These are phyloP conservation scores for Chalaropsis ovoidea DNA, from an alignment of 2,329 filamentous ascomycete species.

Conservation along the genomic window DNA sequence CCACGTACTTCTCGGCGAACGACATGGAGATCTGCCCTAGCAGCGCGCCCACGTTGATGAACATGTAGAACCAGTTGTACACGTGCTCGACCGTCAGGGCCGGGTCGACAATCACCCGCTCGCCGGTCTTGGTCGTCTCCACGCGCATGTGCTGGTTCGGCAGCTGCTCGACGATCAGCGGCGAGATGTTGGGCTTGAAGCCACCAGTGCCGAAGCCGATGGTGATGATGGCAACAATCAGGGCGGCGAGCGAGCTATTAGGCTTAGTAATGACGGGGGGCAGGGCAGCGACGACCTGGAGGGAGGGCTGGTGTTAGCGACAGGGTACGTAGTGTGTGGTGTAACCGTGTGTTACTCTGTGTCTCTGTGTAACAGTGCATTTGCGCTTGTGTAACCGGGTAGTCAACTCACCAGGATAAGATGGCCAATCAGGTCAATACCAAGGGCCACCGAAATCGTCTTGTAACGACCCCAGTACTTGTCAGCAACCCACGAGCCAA, in stretches of 20 bases:
- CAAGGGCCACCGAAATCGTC: slow-evolving; percentile 55
- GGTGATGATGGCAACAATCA: slow-evolving; percentile 49
- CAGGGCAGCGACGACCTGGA: slow-evolving; percentile 48
- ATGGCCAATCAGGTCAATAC: slow-evolving; percentile 54
- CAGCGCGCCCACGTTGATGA: slow-evolving; percentile 61
- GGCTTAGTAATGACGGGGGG: slow-evolving; percentile 49
- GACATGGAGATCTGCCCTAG: slow-evolving; percentile 55
- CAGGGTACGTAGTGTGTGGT: not conserved
- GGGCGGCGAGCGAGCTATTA: slow-evolving; percentile 48
- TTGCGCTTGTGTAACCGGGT: not conserved
- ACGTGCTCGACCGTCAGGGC: slow-evolving; percentile 52
- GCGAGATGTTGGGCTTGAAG: slow-evolving; percentile 64
- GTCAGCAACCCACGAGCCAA: slow-evolving; percentile 42
- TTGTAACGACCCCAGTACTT: slow-evolving; percentile 58
- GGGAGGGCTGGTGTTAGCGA: not conserved
- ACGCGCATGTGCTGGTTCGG: slow-evolving; percentile 46
- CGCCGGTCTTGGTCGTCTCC: slow-evolving; percentile 43
- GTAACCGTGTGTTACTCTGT: not conserved
- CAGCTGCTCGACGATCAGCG: slow-evolving; percentile 57
- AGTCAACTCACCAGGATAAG: slow-evolving; percentile 41
- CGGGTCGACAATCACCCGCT: slow-evolving; percentile 56
- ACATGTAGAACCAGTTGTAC: slow-evolving; percentile 61
- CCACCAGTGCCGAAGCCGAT: slow-evolving; percentile 57
- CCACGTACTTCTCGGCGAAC: slow-evolving; percentile 63
- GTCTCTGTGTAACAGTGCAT: not conserved